Conservation (phyloP, 306 rosid genomes). For the Vigna mungo region DNA sequence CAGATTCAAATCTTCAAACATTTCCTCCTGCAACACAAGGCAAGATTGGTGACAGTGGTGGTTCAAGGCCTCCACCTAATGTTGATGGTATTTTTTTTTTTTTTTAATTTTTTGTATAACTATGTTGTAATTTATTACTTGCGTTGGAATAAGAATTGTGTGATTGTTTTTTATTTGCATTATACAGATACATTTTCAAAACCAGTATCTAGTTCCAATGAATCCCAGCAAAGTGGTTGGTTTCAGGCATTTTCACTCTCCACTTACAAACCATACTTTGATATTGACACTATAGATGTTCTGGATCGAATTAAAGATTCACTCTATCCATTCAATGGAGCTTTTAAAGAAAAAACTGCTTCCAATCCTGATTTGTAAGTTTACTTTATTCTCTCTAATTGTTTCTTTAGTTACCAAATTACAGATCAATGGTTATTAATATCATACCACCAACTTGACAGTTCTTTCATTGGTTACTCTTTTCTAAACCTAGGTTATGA, state of each 20-base stretch:
- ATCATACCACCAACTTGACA: not conserved
- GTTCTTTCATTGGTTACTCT: not conserved
- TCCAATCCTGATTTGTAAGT: conserved; percentile 78
- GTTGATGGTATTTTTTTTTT: conserved; percentile 63
- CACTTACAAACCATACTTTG: conserved; percentile 75
- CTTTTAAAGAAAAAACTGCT: conserved; percentile 76
- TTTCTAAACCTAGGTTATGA: not conserved
- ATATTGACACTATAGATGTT: conserved; percentile 75
- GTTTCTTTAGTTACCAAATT: not conserved
- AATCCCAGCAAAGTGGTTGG: conserved; percentile 76
- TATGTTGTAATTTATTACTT: not conserved
- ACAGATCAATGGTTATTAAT: not conserved
- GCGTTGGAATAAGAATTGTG: conserved; percentile 4
- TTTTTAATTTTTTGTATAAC: not conserved
- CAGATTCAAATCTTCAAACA: conserved; percentile 72
- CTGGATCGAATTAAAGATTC: conserved; percentile 75
- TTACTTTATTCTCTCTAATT: conserved; percentile 24
- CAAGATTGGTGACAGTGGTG: conserved; percentile 63
- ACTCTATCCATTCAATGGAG: conserved; percentile 76
- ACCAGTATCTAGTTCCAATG: conserved; percentile 68
- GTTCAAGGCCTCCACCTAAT: conserved; percentile 69
- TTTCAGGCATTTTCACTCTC: conserved; percentile 58
- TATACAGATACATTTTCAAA: conserved; percentile 74
- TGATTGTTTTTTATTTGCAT: conserved; percentile 33
- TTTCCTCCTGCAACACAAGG: conserved; percentile 81